Evolutionary conservation across 805 yeast genomes (phyloP).

Genomic region (Pichia thaimueangensis): DNA sequence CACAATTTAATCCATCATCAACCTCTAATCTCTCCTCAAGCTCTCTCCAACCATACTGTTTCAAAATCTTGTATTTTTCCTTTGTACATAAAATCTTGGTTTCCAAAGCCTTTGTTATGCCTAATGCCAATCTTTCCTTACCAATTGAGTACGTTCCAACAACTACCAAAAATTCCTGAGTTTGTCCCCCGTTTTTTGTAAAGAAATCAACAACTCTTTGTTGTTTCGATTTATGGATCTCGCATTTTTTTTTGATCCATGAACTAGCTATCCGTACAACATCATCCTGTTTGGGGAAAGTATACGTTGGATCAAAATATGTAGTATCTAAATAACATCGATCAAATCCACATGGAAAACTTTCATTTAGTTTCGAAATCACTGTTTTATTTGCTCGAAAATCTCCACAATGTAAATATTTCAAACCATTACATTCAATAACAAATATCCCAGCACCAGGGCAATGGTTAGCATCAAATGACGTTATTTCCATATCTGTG

Average conservation of each 20-base stretch:
- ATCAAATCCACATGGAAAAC: constrained; percentile 35
- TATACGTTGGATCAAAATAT: constrained; percentile 66
- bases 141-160: constrained; percentile 93
- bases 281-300: constrained; percentile 69
- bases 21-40: constrained; percentile 34
- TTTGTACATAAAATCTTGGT: constrained; percentile 51
- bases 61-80: constrained; percentile 41
- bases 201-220: constrained; percentile 36
- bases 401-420: constrained; percentile 84
- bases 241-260: constrained; percentile 34
- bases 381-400: constrained; percentile 63
- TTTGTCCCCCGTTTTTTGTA: neutral
- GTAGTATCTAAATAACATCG: constrained; percentile 85
- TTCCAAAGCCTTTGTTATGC: constrained; percentile 45
- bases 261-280: constrained; percentile 58
- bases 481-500: constrained; percentile 44
- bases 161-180: constrained; percentile 39
- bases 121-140: constrained; percentile 76
- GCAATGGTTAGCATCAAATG: constrained; percentile 89
- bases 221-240: constrained; percentile 21
- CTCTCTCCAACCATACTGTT: constrained; percentile 39
- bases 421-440: constrained; percentile 42
- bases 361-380: constrained; percentile 31
- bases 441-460: constrained; percentile 89
- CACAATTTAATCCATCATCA: constrained; percentile 39